Conservation (phyloP, 116 monocot genomes). For the Posidonia oceanica region DNA sequence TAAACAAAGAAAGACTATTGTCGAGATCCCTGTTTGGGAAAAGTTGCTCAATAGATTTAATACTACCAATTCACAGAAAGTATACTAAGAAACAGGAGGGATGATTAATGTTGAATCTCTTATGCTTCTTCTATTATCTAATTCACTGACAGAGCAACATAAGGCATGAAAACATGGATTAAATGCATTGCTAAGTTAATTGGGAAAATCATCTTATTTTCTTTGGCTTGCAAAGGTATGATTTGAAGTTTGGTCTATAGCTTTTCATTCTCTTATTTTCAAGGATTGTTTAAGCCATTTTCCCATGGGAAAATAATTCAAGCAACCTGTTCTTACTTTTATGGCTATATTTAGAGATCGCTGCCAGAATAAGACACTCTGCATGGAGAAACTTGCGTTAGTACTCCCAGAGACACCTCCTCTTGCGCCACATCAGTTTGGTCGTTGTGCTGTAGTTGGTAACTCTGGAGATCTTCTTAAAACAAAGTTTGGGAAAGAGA, state of each 20-base stretch:
- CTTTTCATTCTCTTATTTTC: too few relatives aligned
- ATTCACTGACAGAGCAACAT: too few relatives aligned
- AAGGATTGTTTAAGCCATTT: too few relatives aligned
- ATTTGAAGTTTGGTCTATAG: neutral
- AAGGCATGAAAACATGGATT: neutral
- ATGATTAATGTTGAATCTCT: too few relatives aligned
- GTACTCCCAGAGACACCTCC: conserved; percentile 89
- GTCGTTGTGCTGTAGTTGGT: conserved; percentile 90
- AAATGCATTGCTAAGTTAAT: neutral
- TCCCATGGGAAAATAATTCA: neutral
- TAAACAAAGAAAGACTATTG: too few relatives aligned
- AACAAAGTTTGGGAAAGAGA: conserved; percentile 92
- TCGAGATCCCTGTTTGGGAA: too few relatives aligned
- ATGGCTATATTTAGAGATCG: conserved; percentile 12
- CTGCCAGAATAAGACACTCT: conserved; percentile 80
- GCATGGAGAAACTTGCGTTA: conserved; percentile 80
- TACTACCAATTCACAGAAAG: too few relatives aligned
- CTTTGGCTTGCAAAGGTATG: neutral
- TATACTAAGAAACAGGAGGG: too few relatives aligned
- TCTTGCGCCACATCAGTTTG: conserved; percentile 66
- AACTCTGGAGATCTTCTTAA: conserved; percentile 98
- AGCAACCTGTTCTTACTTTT: neutral
- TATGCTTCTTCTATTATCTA: too few relatives aligned
- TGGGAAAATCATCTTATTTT: neutral
- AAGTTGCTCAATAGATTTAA: too few relatives aligned